These are phyloP conservation scores for Decorospora gaudefroyi DNA, from an alignment of 2,329 filamentous ascomycete genomes.

Conservation along the genomic window DNA sequence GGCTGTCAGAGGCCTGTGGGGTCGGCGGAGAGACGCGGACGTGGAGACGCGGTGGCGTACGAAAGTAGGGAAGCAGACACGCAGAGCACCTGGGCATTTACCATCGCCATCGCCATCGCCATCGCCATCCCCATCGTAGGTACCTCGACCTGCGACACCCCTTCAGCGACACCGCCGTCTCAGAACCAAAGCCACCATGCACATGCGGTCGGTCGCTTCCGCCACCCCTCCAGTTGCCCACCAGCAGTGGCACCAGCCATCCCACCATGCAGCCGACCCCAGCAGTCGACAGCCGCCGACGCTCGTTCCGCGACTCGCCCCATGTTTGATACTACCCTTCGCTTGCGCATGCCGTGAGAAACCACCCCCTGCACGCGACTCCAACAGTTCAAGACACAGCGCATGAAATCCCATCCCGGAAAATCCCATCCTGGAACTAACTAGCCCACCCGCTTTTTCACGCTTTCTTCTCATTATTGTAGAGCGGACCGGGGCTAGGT, in stretches of 20 bases:
- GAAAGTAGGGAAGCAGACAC: no score
- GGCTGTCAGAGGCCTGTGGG: no score
- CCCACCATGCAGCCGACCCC: no score
- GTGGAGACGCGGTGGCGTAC: no score
- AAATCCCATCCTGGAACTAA: conserved; percentile 23
- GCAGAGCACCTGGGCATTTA: no score
- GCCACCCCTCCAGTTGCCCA: conserved; percentile 17
- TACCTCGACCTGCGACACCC: background rate
- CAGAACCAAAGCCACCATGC: conserved; percentile 22
- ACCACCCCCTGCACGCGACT: conserved; percentile 18
- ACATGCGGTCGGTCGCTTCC: conserved; percentile 22
- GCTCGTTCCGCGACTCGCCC: conserved; percentile 12
- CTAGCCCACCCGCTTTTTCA: no score
- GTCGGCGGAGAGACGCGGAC: no score
- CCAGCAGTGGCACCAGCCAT: no score
- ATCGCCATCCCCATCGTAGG: no score
- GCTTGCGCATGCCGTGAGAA: conserved; percentile 24
- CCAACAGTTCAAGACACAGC: conserved; percentile 12
- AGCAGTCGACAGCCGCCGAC: no score
- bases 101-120: no score
- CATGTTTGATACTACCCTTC: conserved; percentile 31
- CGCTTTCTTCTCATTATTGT: no score
- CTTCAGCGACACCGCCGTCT: conserved; percentile 23
- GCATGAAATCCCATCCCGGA: conserved; percentile 34
- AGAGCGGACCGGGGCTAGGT: background rate